Base-by-base conservation (phyloP, 73 alveolate species). In the Effrenium voratum region DNA sequence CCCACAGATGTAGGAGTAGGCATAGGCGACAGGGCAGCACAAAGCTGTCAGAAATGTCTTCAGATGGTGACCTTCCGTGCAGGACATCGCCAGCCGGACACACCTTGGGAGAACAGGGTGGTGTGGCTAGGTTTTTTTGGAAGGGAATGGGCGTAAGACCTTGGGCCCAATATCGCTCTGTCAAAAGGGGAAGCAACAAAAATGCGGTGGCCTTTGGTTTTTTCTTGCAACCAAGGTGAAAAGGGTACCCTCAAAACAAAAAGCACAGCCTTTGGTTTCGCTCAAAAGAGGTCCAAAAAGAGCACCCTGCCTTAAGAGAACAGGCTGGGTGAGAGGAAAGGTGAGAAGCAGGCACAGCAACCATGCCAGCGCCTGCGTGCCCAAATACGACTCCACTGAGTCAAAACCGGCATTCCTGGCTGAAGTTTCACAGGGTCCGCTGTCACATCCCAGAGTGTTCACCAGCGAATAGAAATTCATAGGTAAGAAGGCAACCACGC, bases 401-500 rank as follows among this genome's bases (percentile, higher is more conserved):
- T 32, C 47, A 34, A 70, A 70, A 34, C 81, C 81, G 0, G 45
- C 81, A 36, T 47, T 70, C 49, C 1, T 1, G 46, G 81, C 81
- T 70, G 81, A 70, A 8, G 47, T 70, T 70, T 70, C 81, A 30
- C 81, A 70, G 24, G 81, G 81, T 10, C 81, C 81, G 24, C 81
- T 34, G 49, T 70, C 81, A 34, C 81, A 70, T 2, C 81, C 81
- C 19, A 70, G 81, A 34, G 81, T 70, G 81, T 70, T 70, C 81
- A 70, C 81, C 81, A 70, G 46, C 26, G 81, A 70, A 24, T 68
- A 68, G 46, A 70, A n/a, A 30, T 34, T 70, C 81, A 70, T 70
- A 34, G 81, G 81, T 47, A 70, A 34, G 81, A 70, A 70, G 49
- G 81, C 81, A 70, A 70, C 81, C 81, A 70, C 81, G 30, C 81